phyloP scores from a whole-genome alignment of 352 stramenopile genomes.

The Globisporangium radiosum region DNA sequence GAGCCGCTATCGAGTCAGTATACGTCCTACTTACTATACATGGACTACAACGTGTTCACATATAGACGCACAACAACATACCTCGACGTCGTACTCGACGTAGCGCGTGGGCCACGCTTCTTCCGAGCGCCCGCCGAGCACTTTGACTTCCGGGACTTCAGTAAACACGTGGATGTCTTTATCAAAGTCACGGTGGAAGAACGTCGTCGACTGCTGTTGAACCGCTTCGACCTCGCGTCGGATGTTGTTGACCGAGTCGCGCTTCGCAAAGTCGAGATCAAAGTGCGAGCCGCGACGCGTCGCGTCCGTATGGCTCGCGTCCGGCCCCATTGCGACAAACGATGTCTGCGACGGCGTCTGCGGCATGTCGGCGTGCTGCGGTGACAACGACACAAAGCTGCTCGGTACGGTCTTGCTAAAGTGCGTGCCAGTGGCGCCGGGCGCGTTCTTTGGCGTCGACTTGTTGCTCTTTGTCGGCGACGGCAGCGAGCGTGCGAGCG shows the following conservation, averaged over 20 bases:
- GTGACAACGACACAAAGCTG: conserved; percentile 2
- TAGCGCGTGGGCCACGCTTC: conserved; percentile 81
- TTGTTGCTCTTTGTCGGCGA: conserved; percentile 9
- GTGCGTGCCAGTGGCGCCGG: neutral
- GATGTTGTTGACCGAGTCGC: conserved; percentile 35
- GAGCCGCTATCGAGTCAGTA: neutral
- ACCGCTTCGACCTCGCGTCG: conserved; percentile 22
- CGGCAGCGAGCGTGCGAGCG: conserved; percentile 9
- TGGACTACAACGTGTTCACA: neutral
- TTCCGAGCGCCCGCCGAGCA: conserved; percentile 55
- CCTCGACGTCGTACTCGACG: conserved; percentile 83
- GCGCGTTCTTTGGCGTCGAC: conserved; percentile 3
- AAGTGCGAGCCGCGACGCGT: conserved; percentile 17
- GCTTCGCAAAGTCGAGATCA: conserved; percentile 37
- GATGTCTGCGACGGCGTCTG: conserved; percentile 5
- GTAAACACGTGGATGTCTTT: conserved; percentile 75
- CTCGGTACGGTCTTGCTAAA: conserved; percentile 2
- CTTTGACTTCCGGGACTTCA: conserved; percentile 47
- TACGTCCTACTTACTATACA: neutral
- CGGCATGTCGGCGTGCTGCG: neutral
- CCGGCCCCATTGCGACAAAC: conserved; percentile 1
- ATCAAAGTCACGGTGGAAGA: conserved; percentile 50
- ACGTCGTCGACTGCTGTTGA: conserved; percentile 35
- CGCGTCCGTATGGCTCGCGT: conserved; percentile 9
- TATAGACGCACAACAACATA: conserved; percentile 14